A percentile compares a stretch with the other conserved stretches of the same genome.
phyloP scores from a whole-genome alignment of 2,329 filamentous ascomycete genomes.

The Fusarium sp. region DNA sequence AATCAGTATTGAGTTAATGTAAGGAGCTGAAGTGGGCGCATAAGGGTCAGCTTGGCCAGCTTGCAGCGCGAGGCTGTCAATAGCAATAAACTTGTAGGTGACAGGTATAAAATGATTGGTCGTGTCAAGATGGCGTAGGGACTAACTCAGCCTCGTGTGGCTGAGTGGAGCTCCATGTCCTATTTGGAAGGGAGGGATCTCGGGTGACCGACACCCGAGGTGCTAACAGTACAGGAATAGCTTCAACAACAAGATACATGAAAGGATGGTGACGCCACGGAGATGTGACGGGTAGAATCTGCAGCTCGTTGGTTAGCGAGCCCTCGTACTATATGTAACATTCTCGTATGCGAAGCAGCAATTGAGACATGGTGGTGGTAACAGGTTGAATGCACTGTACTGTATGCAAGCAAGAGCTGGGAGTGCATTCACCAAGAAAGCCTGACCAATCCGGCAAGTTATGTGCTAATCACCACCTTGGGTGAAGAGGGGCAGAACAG shows the following conservation, averaged over 20 bases:
- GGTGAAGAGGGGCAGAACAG: conserved; percentile 13
- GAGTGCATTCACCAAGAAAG: conserved; percentile 10
- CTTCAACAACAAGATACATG: neutral
- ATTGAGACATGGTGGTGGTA: neutral
- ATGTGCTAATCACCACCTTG: conserved; percentile 15
- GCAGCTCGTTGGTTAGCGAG: conserved; percentile 19
- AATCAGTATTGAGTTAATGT: conserved; percentile 16
- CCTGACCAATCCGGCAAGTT: conserved; percentile 3
- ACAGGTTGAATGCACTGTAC: neutral
- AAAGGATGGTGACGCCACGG: conserved; percentile 13
- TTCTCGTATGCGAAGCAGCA: neutral
- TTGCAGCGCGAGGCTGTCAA: conserved; percentile 47
- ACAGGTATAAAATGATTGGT: conserved; percentile 36
- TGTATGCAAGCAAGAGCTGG: conserved; percentile 34
- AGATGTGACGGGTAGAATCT: conserved; percentile 15
- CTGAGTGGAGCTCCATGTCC: conserved; percentile 1
- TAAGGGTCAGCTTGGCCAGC: conserved; percentile 46
- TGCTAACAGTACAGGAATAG: conserved; percentile 1
- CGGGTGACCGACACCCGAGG: conserved; percentile 17
- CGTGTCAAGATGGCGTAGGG: neutral
- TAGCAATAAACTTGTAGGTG: conserved; percentile 18
- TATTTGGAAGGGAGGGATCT: conserved; percentile 18
- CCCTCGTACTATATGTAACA: neutral
- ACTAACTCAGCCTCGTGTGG: conserved; percentile 33
- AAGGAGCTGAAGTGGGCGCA: conserved; percentile 34